Percentiles rank a stretch among this genome's conserved stretches.
phyloP scores from a whole-genome alignment of 176 grass and related monocot genomes.

The Cenchrus fungigraminus region DNA sequence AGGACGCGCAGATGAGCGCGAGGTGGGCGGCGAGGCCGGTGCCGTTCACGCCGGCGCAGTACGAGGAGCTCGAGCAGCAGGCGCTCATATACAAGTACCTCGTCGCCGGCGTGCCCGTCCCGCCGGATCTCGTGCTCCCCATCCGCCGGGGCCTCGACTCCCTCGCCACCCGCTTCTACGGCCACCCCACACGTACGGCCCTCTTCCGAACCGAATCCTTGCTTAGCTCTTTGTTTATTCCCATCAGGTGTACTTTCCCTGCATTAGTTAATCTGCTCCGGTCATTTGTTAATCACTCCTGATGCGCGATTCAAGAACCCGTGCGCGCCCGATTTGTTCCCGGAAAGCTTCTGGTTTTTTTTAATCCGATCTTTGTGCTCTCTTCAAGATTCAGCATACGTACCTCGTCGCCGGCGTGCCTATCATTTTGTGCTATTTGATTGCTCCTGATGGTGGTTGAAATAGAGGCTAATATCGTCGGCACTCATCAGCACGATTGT shows the following conservation, averaged over 20 bases:
- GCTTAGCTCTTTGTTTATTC: constrained; percentile 52
- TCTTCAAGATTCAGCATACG: constrained; percentile 4
- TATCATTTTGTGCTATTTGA: constrained; percentile 4
- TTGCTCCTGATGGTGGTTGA: background rate
- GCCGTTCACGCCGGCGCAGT: constrained; percentile 79
- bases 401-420: too few relatives aligned
- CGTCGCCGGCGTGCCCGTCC: constrained; percentile 72
- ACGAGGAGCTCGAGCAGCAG: constrained; percentile 84
- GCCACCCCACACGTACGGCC: constrained; percentile 49
- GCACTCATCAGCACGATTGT: background rate
- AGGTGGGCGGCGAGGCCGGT: constrained; percentile 43
- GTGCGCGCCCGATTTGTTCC: constrained; percentile 6
- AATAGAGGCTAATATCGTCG: background rate
- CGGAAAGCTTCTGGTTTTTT: constrained; percentile 29
- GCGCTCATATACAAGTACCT: constrained; percentile 89
- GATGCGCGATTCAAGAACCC: constrained; percentile 40
- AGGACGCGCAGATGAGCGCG: constrained; percentile 18
- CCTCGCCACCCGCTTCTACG: constrained; percentile 70
- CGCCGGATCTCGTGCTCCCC: constrained; percentile 68
- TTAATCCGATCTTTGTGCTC: constrained; percentile 21
- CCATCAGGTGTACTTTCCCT: constrained; percentile 52
- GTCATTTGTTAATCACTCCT: constrained; percentile 58
- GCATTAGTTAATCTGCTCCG: constrained; percentile 35
- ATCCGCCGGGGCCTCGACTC: constrained; percentile 74
- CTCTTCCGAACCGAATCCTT: background rate